Evolutionary conservation across 805 yeast genomes (phyloP).

Genomic region (Barnettozyma vustinii): DNA sequence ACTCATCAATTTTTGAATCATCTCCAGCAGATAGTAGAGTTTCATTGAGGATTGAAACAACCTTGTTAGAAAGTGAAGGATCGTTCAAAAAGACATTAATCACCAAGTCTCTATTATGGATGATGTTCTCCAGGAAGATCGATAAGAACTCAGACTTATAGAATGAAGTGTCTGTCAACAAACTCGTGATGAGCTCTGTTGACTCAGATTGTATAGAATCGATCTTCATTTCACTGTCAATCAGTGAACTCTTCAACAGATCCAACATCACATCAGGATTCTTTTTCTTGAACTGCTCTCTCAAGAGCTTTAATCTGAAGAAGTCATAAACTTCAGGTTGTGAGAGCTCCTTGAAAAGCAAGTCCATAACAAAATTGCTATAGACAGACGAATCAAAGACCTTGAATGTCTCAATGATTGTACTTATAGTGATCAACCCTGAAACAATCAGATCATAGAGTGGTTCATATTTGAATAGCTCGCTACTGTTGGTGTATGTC

Average conservation of each 20-base stretch:
- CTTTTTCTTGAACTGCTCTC: conserved; percentile 16
- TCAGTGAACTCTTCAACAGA: conserved; percentile 13
- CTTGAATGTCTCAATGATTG: conserved; percentile 29
- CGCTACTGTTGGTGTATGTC: conserved; percentile 26
- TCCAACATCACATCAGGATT: conserved; percentile 17
- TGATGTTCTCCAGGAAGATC: conserved; percentile 15
- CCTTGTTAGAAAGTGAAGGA: neutral
- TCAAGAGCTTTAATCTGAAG: conserved; percentile 20
- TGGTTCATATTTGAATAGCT: conserved; percentile 31
- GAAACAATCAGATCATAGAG: conserved; percentile 33
- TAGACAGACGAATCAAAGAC: conserved; percentile 18
- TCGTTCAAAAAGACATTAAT: conserved; percentile 6
- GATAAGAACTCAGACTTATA: conserved; percentile 18
- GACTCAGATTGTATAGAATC: conserved; percentile 23
- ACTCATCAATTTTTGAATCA: neutral
- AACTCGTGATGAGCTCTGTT: conserved; percentile 18
- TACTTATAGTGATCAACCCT: conserved; percentile 31
- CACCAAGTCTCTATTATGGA: conserved; percentile 12
- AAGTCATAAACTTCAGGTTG: conserved; percentile 13
- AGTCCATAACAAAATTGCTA: conserved; percentile 17
- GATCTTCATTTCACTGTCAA: conserved; percentile 10
- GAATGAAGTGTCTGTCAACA: conserved; percentile 16
- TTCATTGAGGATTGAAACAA: conserved; percentile 10
- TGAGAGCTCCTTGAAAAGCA: conserved; percentile 19
- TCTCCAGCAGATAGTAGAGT: conserved; percentile 2